These are phyloP conservation scores for Trichomonas gallinae DNA, from an alignment of 208 protist species.

Conservation along the genomic window DNA sequence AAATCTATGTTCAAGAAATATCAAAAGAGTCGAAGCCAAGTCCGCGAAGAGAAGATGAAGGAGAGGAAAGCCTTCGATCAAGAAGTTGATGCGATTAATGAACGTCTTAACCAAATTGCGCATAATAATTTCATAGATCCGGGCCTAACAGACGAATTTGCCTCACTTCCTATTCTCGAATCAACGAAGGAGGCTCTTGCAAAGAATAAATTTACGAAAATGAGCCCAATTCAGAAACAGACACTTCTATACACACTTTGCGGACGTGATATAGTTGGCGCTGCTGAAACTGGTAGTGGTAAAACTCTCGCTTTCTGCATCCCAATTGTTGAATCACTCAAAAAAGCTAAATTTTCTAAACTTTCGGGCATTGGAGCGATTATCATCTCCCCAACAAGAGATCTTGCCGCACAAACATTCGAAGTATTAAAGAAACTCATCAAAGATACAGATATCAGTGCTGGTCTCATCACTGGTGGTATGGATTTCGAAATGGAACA, in stretches of 20 bases:
- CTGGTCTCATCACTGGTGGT: slow-evolving; percentile 79
- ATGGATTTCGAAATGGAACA: slow-evolving; percentile 72
- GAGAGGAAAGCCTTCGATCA: background rate
- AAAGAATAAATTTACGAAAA: slow-evolving; percentile 62
- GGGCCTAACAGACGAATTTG: background rate
- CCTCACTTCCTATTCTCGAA: background rate
- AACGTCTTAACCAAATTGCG: background rate
- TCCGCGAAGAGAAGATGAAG: background rate
- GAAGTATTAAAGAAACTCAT: slow-evolving; percentile 72
- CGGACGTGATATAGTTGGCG: slow-evolving; percentile 86
- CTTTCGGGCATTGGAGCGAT: slow-evolving; percentile 85
- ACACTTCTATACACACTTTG: slow-evolving; percentile 71
- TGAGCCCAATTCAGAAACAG: slow-evolving; percentile 85
- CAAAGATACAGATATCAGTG: background rate
- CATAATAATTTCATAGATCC: background rate
- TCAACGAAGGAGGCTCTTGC: background rate
- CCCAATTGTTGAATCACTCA: slow-evolving; percentile 74
- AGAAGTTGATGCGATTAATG: background rate
- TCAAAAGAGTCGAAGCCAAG: background rate
- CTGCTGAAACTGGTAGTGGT: slow-evolving; percentile 88
- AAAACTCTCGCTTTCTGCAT: slow-evolving; percentile 95
- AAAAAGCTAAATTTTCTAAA: slow-evolving; percentile 61
- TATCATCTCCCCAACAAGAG: slow-evolving; percentile 89
- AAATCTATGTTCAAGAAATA: background rate
- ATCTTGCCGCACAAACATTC: slow-evolving; percentile 94